Base-by-base conservation (phyloP, 2,329 filamentous ascomycete genomes). In the Aphanocladium album region DNA sequence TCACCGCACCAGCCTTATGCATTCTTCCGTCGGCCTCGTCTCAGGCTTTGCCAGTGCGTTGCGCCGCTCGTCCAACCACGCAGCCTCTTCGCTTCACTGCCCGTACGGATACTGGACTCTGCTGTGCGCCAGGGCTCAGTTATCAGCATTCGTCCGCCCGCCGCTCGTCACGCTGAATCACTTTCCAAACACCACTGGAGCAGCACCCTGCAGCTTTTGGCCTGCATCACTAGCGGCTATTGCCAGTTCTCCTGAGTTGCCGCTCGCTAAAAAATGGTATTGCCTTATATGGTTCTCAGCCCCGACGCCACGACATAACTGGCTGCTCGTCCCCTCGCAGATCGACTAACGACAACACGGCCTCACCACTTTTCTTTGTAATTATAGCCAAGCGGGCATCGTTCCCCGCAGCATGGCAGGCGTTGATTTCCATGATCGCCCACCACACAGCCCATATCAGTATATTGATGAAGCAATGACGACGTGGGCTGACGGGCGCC, bases 1-100 rank as follows among this genome's bases (percentile, higher is more conserved):
- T 43, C 54, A 47, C 19, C 19, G 30, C 43, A 39, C 21, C 45
- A 50, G 45, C 55, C 55, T 57, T 39, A 50, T 57, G 55, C 55
- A 39, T 19, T 30, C 45, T 50, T 17, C 55, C 46, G 33, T 27
- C 12, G 9, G 19, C n/a, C 43, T 49, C n/a, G 54, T 49, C 54
- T 57, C 30, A 49, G 39, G 14, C 21, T 37, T 55, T 30, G 37
- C 23, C 52, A 55, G 33, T 45, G 23, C 30, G 54, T 47, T 37
- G 54, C 54, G 35, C 54, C 41, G 27, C 52, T 45, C 41, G 21
- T 39, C 39, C 19, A 21, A 19, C 50, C 23, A 49, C 46, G 21
- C 25, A 27, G 11, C 1, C 14, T 27, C 9, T 25, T 17, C 25
- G 30, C 49, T n/a, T 2, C 14, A 23, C 14, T 27, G 37, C 14